These are phyloP conservation scores for Claviceps spartinae DNA, from an alignment of 2,329 filamentous ascomycete genomes.

Conservation along the genomic window DNA sequence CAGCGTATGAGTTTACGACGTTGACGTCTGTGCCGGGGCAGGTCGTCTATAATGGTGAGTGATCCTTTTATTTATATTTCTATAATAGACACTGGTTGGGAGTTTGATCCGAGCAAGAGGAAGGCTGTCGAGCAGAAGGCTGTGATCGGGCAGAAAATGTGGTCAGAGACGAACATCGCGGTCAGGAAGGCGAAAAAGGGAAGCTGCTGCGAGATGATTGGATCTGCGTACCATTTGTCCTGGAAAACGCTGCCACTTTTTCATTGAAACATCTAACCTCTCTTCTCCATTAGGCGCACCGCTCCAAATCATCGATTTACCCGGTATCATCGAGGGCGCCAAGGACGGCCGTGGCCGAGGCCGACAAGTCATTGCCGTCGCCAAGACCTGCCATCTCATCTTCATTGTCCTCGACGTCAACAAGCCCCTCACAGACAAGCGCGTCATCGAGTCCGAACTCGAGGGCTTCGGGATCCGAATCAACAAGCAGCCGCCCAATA, in stretches of 20 bases:
- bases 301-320: slow-evolving; percentile 94
- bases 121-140: no score
- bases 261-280: no score
- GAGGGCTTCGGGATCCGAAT: slow-evolving; percentile 96
- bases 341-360: slow-evolving; percentile 97
- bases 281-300: slow-evolving; percentile 50
- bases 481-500: slow-evolving; percentile 95
- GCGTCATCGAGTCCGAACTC: slow-evolving; percentile 84
- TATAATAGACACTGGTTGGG: not conserved
- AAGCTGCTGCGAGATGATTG: no score
- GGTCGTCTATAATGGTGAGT: slow-evolving; percentile 74
- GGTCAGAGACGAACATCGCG: no score
- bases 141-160: no score
- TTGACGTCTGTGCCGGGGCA: slow-evolving; percentile 94
- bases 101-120: not conserved
- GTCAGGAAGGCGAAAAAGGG: no score
- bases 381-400: slow-evolving; percentile 96
- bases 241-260: no score
- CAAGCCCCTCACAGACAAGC: slow-evolving; percentile 94
- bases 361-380: slow-evolving; percentile 95
- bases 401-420: slow-evolving; percentile 98
- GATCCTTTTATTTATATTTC: not conserved
- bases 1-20: slow-evolving; percentile 97
- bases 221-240: no score
- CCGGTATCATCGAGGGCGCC: slow-evolving; percentile 96